phyloP scores from a whole-genome alignment of 2,329 filamentous ascomycete species.

The Pseudogymnoascus sp. region DNA sequence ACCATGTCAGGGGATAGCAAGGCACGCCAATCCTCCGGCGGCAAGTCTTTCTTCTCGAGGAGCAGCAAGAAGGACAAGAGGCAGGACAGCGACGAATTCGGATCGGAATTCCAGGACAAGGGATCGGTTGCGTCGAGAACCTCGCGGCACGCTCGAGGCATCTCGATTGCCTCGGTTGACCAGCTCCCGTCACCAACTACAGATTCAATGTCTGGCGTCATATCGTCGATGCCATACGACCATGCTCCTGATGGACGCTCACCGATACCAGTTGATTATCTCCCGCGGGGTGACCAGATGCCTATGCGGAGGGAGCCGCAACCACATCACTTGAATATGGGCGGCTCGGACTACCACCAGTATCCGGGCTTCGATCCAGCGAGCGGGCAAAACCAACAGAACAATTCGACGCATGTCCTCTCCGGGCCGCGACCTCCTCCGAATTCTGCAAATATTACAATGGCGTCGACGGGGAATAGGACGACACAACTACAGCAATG shows the following conservation, averaged over 20 bases:
- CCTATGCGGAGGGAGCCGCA: slow-evolving; percentile 61
- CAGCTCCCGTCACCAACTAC: slow-evolving; percentile 53
- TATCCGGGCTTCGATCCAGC: slow-evolving; percentile 66
- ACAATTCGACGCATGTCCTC: slow-evolving; percentile 43
- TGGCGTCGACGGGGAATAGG: slow-evolving; percentile 60
- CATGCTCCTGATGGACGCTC: slow-evolving; percentile 58
- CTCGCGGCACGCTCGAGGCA: slow-evolving; percentile 67
- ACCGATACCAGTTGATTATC: slow-evolving; percentile 64
- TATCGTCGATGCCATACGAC: slow-evolving; percentile 85
- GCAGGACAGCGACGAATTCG: slow-evolving; percentile 50
- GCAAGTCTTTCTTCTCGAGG: slow-evolving; percentile 81
- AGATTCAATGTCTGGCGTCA: slow-evolving; percentile 65
- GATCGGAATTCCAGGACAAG: slow-evolving; percentile 52
- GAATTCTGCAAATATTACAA: slow-evolving; percentile 55
- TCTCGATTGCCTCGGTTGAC: slow-evolving; percentile 65
- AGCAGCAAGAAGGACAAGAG: slow-evolving; percentile 79
- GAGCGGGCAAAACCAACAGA: slow-evolving; percentile 36
- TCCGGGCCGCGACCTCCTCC: slow-evolving; percentile 52
- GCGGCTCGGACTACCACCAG: slow-evolving; percentile 74
- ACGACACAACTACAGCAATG: slow-evolving; percentile 72
- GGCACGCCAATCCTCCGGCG: slow-evolving; percentile 67
- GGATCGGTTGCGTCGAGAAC: slow-evolving; percentile 58
- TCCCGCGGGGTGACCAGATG: slow-evolving; percentile 58
- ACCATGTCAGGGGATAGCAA: slow-evolving; percentile 59
- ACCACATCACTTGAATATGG: slow-evolving; percentile 77